phyloP scores from a whole-genome alignment of 345 rosid species.

The Excoecaria cochinchinensis region DNA sequence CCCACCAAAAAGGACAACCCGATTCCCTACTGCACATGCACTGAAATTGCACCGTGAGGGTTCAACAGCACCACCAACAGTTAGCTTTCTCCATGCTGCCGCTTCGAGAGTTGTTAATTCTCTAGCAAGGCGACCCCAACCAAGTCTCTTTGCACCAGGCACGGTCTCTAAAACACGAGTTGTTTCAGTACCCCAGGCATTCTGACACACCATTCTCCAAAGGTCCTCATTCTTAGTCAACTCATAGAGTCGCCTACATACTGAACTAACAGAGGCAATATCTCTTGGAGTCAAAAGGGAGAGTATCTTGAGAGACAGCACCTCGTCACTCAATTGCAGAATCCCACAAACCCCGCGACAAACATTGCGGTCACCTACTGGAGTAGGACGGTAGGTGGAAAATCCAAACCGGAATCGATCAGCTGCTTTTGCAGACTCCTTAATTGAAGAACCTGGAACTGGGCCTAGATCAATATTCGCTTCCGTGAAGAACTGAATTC shows the following conservation, averaged over 20 bases:
- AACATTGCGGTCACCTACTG: constrained; percentile 57
- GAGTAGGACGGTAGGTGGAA: constrained; percentile 35
- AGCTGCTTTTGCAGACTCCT: constrained; percentile 51
- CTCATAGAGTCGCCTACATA: constrained; percentile 59
- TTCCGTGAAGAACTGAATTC: constrained; percentile 79
- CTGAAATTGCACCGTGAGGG: constrained; percentile 91
- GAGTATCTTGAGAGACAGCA: constrained; percentile 64
- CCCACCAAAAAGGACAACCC: constrained; percentile 85
- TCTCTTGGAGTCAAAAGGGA: constrained; percentile 80
- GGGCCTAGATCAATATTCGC: constrained; percentile 84
- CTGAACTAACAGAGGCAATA: constrained; percentile 76
- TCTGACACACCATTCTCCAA: constrained; percentile 88
- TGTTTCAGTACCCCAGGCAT: constrained; percentile 85
- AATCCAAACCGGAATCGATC: constrained; percentile 39
- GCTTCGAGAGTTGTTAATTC: constrained; percentile 90
- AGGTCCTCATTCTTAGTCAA: constrained; percentile 80
- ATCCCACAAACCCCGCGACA: constrained; percentile 65
- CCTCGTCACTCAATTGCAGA: constrained; percentile 73
- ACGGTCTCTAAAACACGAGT: constrained; percentile 71
- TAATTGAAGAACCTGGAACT: constrained; percentile 50
- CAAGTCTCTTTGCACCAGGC: constrained; percentile 79
- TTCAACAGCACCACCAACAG: constrained; percentile 85
- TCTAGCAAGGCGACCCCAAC: constrained; percentile 82
- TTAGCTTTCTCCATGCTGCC: constrained; percentile 82
- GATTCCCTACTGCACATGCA: constrained; percentile 87